These are phyloP conservation scores for Salix caprea DNA, from an alignment of 345 rosid species.

Conservation along the genomic window DNA sequence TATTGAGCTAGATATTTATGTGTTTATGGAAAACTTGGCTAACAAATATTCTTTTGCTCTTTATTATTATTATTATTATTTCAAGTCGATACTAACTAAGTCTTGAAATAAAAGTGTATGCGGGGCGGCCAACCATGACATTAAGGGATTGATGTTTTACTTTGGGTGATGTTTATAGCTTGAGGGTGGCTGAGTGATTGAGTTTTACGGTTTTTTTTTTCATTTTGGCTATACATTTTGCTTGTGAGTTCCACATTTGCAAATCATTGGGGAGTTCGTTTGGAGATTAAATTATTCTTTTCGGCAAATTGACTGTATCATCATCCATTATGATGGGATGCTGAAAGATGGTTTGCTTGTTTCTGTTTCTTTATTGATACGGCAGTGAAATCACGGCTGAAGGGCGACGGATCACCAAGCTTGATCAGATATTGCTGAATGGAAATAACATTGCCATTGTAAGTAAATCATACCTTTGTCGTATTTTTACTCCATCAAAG, in stretches of 20 bases:
- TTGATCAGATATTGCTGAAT: slow-evolving; percentile 87
- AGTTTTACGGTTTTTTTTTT: background rate
- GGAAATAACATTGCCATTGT: slow-evolving; percentile 96
- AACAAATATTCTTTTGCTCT: background rate
- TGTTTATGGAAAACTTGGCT: background rate
- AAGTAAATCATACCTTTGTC: slow-evolving; percentile 27
- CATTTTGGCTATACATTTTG: background rate
- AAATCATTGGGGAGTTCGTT: background rate
- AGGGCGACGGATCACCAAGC: slow-evolving; percentile 88
- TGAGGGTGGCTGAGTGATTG: background rate
- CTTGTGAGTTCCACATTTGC: background rate
- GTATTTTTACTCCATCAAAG: background rate
- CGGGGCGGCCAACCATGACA: background rate
- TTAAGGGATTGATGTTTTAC: background rate
- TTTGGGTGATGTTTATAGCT: background rate
- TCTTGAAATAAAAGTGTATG: background rate
- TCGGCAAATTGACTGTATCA: background rate
- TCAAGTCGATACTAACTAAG: background rate
- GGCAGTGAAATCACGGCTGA: slow-evolving; percentile 85
- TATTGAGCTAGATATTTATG: background rate
- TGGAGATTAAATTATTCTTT: background rate
- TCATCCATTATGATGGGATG: background rate
- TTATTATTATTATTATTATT: background rate
- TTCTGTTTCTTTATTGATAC: slow-evolving; percentile 2
- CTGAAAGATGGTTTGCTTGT: background rate